phyloP scores from a whole-genome alignment of 257 asterid genomes.

The Handroanthus guayacan region DNA sequence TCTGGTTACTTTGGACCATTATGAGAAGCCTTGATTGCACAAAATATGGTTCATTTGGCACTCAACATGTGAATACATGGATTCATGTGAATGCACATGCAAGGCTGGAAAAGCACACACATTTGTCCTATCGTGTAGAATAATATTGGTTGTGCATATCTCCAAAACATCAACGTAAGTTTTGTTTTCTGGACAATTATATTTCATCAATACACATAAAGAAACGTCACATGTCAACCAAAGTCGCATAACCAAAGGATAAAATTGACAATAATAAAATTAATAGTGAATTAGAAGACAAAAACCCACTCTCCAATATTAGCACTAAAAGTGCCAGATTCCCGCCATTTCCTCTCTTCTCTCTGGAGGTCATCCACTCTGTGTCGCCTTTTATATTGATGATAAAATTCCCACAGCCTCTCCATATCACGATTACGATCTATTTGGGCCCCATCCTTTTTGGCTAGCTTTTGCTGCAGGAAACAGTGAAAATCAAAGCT shows the following conservation, averaged over 20 bases:
- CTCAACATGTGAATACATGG: slow-evolving; percentile 5
- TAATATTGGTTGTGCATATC: neutral
- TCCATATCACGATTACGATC: slow-evolving; percentile 91
- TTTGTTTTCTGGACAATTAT: slow-evolving; percentile 6
- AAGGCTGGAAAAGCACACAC: slow-evolving; percentile 14
- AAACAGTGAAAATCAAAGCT: slow-evolving; percentile 32
- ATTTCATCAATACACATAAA: slow-evolving; percentile 30
- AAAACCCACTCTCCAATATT: slow-evolving; percentile 79
- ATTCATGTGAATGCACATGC: slow-evolving; percentile 11
- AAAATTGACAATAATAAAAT: slow-evolving; percentile 24
- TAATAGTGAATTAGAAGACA: slow-evolving; percentile 21
- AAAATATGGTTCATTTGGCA: slow-evolving; percentile 3
- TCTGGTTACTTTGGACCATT: neutral
- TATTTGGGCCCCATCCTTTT: slow-evolving; percentile 79
- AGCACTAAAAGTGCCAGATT: slow-evolving; percentile 77
- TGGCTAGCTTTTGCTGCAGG: slow-evolving; percentile 94
- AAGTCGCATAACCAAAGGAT: slow-evolving; percentile 22
- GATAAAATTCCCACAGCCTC: slow-evolving; percentile 88
- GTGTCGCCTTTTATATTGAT: slow-evolving; percentile 81
- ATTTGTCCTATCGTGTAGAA: neutral
- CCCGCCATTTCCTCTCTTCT: slow-evolving; percentile 92
- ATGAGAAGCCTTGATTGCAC: slow-evolving; percentile 10
- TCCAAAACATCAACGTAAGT: slow-evolving; percentile 7
- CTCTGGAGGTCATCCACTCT: slow-evolving; percentile 86
- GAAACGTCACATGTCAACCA: slow-evolving; percentile 19